These are phyloP conservation scores for Rusavskia elegans DNA, from an alignment of 495 filamentous ascomycete genomes.

Conservation along the genomic window DNA sequence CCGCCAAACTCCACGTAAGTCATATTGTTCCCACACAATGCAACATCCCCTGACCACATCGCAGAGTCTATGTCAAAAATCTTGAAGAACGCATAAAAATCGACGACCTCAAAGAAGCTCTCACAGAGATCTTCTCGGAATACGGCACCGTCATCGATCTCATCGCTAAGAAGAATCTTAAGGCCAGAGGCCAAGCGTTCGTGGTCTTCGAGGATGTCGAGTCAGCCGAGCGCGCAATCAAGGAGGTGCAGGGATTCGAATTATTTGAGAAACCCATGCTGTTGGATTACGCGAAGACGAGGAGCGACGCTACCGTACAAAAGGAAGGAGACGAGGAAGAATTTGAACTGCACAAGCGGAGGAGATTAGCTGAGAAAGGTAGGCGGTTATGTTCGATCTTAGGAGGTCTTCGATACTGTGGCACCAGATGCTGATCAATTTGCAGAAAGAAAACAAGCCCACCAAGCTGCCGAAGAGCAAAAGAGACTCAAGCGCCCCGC, in stretches of 20 bases:
- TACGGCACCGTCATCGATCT: conserved; percentile 86
- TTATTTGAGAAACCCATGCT: conserved; percentile 89
- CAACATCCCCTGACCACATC: conserved; percentile 1
- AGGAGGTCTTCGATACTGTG: background rate
- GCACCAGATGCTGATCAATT: background rate
- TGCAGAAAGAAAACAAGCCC: conserved; percentile 80
- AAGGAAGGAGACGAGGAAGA: conserved; percentile 57
- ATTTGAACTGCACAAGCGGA: conserved; percentile 75
- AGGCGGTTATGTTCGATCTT: conserved; percentile 11
- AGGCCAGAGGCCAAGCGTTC: conserved; percentile 92
- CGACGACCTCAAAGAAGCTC: conserved; percentile 55
- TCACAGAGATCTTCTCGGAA: conserved; percentile 70
- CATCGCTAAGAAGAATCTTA: conserved; percentile 80
- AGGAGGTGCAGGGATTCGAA: conserved; percentile 86
- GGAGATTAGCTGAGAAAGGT: conserved; percentile 85
- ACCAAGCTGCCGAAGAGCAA: conserved; percentile 64
- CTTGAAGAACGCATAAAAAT: conserved; percentile 87
- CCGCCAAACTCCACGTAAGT: conserved; percentile 3
- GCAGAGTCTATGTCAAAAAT: conserved; percentile 44
- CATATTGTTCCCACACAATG: background rate
- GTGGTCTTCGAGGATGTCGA: conserved; percentile 75
- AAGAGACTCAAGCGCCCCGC: conserved; percentile 68
- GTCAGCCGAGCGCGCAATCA: conserved; percentile 62
- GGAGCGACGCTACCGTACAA: conserved; percentile 77
- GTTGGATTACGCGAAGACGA: conserved; percentile 67